Percentiles rank a stretch among this genome's conserved stretches.
These are phyloP conservation scores for Boletellus ananas DNA, from an alignment of 768 basidiomycete genomes.

Conservation along the genomic window DNA sequence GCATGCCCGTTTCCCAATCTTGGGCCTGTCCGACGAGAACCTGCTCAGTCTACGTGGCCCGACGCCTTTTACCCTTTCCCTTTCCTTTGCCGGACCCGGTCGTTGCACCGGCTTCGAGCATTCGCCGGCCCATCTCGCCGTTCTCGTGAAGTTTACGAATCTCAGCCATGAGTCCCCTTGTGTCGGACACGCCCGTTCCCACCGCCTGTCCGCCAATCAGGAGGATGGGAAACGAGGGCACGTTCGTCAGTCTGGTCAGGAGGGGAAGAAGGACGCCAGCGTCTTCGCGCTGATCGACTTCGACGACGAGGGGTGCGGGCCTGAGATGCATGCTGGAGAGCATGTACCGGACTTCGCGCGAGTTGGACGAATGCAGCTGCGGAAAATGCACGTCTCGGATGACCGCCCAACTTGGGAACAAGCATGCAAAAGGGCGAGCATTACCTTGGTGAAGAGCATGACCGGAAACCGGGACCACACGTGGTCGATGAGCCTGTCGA, in stretches of 20 bases:
- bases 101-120: conserved; percentile 55
- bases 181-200: conserved; percentile 31
- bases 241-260: conserved; percentile 55
- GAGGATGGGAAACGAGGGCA: conserved; percentile 58
- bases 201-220: conserved; percentile 63
- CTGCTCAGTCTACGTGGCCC: conserved; percentile 1
- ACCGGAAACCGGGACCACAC: conserved; percentile 75
- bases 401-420: not conserved
- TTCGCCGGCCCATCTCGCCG: conserved; percentile 49
- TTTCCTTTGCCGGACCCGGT: conserved; percentile 54
- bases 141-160: conserved; percentile 47
- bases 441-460: conserved; percentile 69
- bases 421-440: conserved; percentile 2
- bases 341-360: conserved; percentile 63
- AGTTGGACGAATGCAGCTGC: conserved; percentile 59
- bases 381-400: not conserved
- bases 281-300: conserved; percentile 72
- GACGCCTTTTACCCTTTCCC: conserved; percentile 29
- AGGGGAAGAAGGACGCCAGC: conserved; percentile 58
- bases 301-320: conserved; percentile 64
- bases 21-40: conserved; percentile 6
- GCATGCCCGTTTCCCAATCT: no score
- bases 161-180: conserved; percentile 35
- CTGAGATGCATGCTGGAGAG: conserved; percentile 52
- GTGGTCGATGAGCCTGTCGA: conserved; percentile 54